phyloP scores from a whole-genome alignment of 352 stramenopile genomes.

The Globisporangium paroecandrum region DNA sequence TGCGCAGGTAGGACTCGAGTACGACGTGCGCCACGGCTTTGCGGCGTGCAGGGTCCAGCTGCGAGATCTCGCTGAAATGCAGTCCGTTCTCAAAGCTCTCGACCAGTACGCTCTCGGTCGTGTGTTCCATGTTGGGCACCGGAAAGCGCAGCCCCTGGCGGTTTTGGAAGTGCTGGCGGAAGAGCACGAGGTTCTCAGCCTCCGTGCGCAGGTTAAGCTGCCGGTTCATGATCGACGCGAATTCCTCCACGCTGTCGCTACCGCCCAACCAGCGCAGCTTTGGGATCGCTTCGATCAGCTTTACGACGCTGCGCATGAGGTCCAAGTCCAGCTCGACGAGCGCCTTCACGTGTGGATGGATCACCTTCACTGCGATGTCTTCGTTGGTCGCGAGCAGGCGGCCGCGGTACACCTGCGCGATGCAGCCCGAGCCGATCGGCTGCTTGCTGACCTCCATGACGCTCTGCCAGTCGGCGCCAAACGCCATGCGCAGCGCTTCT shows the following conservation, averaged over 20 bases:
- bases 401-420: slow-evolving; percentile 93
- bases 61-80: slow-evolving; percentile 67
- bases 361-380: slow-evolving; percentile 89
- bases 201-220: slow-evolving; percentile 92
- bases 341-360: slow-evolving; percentile 89
- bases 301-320: slow-evolving; percentile 60
- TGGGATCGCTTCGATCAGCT: slow-evolving; percentile 59
- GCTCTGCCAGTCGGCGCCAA: slow-evolving; percentile 79
- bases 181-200: slow-evolving; percentile 83
- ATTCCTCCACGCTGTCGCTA: slow-evolving; percentile 81
- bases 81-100: slow-evolving; percentile 88
- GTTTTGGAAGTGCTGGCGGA: slow-evolving; percentile 71
- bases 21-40: slow-evolving; percentile 73
- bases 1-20: slow-evolving; percentile 88
- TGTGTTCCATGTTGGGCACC: slow-evolving; percentile 60
- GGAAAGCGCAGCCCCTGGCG: slow-evolving; percentile 69
- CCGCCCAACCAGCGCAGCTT: slow-evolving; percentile 67
- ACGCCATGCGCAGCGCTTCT: slow-evolving; percentile 71
- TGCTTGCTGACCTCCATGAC: slow-evolving; percentile 49
- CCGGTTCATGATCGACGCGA: slow-evolving; percentile 79
- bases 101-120: slow-evolving; percentile 85
- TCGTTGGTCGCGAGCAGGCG: slow-evolving; percentile 59
- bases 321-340: slow-evolving; percentile 89
- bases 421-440: slow-evolving; percentile 90
- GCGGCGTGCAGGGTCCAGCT: slow-evolving; percentile 42